Conservation (phyloP, 2,329 filamentous ascomycete species). For the Ophiostoma ips region DNA sequence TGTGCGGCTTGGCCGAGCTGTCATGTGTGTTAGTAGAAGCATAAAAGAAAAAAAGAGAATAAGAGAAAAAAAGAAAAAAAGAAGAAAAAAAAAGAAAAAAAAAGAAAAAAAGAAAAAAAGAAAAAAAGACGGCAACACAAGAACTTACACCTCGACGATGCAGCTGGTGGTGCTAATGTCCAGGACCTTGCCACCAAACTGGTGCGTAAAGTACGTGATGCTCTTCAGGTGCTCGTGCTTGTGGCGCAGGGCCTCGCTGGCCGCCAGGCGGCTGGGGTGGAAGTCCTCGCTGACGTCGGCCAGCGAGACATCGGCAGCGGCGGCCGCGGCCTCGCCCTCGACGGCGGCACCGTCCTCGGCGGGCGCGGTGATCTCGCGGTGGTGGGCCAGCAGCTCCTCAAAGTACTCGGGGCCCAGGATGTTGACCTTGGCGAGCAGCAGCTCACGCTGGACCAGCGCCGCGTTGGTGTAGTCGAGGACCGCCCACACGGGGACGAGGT, state of each 20-base stretch:
- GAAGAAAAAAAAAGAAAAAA: neutral
- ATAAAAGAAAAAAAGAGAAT: neutral
- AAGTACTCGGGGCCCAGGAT: constrained; percentile 97
- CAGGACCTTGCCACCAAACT: constrained; percentile 93
- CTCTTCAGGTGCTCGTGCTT: constrained; percentile 96
- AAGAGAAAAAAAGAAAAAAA: neutral
- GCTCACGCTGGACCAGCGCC: constrained; percentile 86
- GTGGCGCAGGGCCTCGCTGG: constrained; percentile 79
- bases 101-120: neutral
- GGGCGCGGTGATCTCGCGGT: constrained; percentile 63
- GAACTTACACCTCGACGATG: constrained; percentile 84
- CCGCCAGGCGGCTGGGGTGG: constrained; percentile 75
- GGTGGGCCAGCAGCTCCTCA: constrained; percentile 88
- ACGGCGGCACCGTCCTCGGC: constrained; percentile 10
- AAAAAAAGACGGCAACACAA: neutral
- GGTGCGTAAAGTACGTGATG: constrained; percentile 92
- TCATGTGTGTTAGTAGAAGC: neutral
- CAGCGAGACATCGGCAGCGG: constrained; percentile 26
- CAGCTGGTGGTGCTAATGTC: constrained; percentile 98
- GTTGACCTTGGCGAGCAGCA: constrained; percentile 91
- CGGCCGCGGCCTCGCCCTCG: constrained; percentile 30
- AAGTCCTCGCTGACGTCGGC: constrained; percentile 51
- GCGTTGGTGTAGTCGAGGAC: constrained; percentile 91
- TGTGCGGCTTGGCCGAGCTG: constrained; percentile 78
- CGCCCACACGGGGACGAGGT: constrained; percentile 95